Evolutionary conservation across 805 yeast genomes (phyloP).

Genomic region (Starmerella stigmatis): DNA sequence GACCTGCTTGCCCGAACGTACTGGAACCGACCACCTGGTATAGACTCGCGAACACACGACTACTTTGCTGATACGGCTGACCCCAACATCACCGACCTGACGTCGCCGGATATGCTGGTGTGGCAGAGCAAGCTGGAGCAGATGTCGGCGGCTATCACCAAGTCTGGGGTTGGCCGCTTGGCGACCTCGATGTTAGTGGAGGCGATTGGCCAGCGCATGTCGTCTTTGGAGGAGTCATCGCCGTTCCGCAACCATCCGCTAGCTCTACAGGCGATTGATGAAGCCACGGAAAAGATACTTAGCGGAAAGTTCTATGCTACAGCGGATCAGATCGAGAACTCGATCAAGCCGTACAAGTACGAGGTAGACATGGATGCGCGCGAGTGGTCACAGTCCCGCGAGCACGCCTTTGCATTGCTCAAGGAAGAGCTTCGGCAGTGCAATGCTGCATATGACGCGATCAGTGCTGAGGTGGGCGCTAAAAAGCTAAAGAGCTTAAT

Average conservation of each 20-base stretch:
- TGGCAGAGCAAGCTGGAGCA: conserved; percentile 86
- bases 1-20: conserved; percentile 81
- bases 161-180: conserved; percentile 85
- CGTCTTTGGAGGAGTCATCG: conserved; percentile 59
- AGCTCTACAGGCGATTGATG: conserved; percentile 68
- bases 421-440: conserved; percentile 84
- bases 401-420: conserved; percentile 59
- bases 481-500: conserved; percentile 75
- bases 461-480: conserved; percentile 69
- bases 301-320: conserved; percentile 75
- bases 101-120: conserved; percentile 58
- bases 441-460: conserved; percentile 45
- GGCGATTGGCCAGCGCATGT: conserved; percentile 67
- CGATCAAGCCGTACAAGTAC: conserved; percentile 94
- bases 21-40: conserved; percentile 60
- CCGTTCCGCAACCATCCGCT: conserved; percentile 76
- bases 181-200: conserved; percentile 75
- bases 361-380: conserved; percentile 94
- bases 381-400: conserved; percentile 79
- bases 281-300: conserved; percentile 73
- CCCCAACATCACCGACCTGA: conserved; percentile 39
- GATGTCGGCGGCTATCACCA: conserved; percentile 73
- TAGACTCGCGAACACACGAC: conserved; percentile 3
- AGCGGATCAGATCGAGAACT: conserved; percentile 96
- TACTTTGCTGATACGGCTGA: not conserved